Base-by-base conservation (phyloP, 257 asterid genomes). In the Salvia miltiorrhiza region DNA sequence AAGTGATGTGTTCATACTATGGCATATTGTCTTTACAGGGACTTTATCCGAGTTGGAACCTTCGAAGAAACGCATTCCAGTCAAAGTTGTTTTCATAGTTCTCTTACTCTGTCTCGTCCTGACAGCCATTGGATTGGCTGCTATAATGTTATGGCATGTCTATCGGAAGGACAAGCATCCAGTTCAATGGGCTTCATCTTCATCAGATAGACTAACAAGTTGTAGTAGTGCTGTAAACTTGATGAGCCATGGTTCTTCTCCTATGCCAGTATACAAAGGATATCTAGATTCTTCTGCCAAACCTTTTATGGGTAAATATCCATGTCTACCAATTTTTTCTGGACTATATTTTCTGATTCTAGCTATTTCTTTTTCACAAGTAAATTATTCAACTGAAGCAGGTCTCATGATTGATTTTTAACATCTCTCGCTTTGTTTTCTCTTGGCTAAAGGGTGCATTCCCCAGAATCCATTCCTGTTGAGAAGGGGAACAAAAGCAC, bases 161-260 rank as follows among this genome's bases (percentile, higher is more conserved):
- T 72, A 69, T 57, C 71, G 79, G 58, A 87, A 78, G 83, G 81
- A 85, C 71, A 83, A 79, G 73, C 69, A 41, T 72, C 56, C 85
- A 10, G 47, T 75, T 69, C 84, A 74, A 57, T 81, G 86, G 79
- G 69, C 84, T 70, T 76, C 86, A 61, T 77, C 81, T 72, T 75
- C 93, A 13, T 76, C 90, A 0, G 99, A 91, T 73, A 83, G 84
- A 63, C 87, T 80, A 69, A 75, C 82, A 21, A 89, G 99, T 79
- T 80, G 28, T 77, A 80, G 75, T 77, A 86, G 90, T 74, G 87
- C 67, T 57, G 71, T 84, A 77, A 85, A 93, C 86, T 86, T 85
- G 77, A 84, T 76, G 73, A 83, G 90, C 79, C 82, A 60, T 28
- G 82, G 82, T 7, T 65, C 78, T 80, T 85, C 87, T 70, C 71